Evolutionary conservation across 768 basidiomycete genomes (phyloP).

Genomic region (Xerocomellus intermedius): DNA sequence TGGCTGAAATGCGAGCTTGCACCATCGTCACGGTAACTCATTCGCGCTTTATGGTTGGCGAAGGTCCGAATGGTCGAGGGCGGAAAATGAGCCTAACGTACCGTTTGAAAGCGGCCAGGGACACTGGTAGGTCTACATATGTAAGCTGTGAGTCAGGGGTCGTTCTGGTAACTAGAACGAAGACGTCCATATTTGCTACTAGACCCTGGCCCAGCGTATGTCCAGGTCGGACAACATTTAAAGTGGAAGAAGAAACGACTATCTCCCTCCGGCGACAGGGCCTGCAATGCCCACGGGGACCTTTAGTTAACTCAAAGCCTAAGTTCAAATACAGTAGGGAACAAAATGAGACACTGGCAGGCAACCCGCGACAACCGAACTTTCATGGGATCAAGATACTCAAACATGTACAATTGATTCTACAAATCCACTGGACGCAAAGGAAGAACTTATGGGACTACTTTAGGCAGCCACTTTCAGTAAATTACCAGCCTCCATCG

Average conservation of each 20-base stretch:
- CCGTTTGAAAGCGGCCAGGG: background rate
- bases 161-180: no score
- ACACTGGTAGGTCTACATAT: background rate
- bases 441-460: background rate
- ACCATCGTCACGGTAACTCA: constrained; percentile 2
- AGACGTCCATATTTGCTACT: no score
- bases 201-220: no score
- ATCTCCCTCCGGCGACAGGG: no score
- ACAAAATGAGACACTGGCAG: background rate
- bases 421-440: constrained; percentile 18
- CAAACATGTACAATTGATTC: constrained; percentile 2
- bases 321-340: no score
- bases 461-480: background rate
- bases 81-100: background rate
- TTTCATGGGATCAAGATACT: background rate
- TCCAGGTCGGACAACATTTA: no score
- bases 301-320: no score
- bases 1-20: background rate
- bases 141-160: background rate
- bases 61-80: background rate
- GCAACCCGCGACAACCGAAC: background rate
- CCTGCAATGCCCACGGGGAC: no score
- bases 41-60: background rate
- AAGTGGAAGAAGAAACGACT: background rate
- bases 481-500: constrained; percentile 10